Percentiles rank a stretch among this genome's conserved stretches.
Evolutionary conservation across 345 rosid genomes (phyloP).

Genomic region (Hypericum androsaemum): DNA sequence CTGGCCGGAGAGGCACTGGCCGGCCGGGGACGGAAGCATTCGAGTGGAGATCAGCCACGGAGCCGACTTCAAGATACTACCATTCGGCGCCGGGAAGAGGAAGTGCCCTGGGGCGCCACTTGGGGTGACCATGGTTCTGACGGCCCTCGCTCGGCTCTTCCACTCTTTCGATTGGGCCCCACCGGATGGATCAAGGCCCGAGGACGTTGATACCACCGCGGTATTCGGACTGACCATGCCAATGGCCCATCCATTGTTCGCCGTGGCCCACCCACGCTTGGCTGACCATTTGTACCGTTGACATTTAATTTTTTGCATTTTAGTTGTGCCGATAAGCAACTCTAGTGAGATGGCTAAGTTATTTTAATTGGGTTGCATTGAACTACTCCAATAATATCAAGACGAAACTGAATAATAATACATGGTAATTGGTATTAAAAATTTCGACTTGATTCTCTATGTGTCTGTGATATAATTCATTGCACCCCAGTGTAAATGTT

Average conservation of each 20-base stretch:
- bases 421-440: too few species aligned
- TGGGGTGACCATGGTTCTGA: slow-evolving; percentile 69
- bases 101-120: slow-evolving; percentile 92
- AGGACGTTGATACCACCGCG: slow-evolving; percentile 51
- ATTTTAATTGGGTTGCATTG: too few species aligned
- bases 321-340: too few species aligned
- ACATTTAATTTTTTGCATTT: neutral
- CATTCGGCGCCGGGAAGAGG: slow-evolving; percentile 85
- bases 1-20: slow-evolving; percentile 74
- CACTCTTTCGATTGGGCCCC: slow-evolving; percentile 81
- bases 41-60: slow-evolving; percentile 94
- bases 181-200: slow-evolving; percentile 31
- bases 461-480: too few species aligned
- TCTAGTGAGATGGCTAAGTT: too few species aligned
- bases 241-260: slow-evolving; percentile 57
- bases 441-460: too few species aligned
- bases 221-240: slow-evolving; percentile 98
- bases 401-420: too few species aligned
- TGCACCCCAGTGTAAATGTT: too few species aligned
- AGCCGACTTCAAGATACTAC: slow-evolving; percentile 72
- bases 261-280: slow-evolving; percentile 56
- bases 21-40: slow-evolving; percentile 26
- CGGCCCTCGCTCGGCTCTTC: slow-evolving; percentile 81
- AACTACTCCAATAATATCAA: too few species aligned
- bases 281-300: slow-evolving; percentile 34